Evolutionary conservation across 1,284 basidiomycete genomes (phyloP).

Genomic region (Cryptococcus sp.): DNA sequence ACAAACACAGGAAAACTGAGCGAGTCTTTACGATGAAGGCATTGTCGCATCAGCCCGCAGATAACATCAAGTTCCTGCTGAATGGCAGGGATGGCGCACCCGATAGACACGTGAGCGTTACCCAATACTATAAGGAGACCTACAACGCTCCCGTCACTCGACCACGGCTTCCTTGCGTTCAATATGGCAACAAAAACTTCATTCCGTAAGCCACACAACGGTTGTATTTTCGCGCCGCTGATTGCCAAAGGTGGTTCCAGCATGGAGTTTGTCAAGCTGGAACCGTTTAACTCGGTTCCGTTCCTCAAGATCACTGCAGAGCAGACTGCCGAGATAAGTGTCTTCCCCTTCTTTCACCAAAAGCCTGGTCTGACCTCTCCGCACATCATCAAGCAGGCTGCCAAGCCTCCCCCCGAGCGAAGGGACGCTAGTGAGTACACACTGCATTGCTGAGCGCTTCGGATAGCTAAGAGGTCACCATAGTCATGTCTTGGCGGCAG

Average conservation of each 20-base stretch:
- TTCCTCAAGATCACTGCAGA: constrained; percentile 32
- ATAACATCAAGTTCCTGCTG: constrained; percentile 43
- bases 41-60: constrained; percentile 38
- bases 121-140: constrained; percentile 48
- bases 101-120: constrained; percentile 40
- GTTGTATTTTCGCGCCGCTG: neutral
- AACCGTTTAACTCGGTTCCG: constrained; percentile 48
- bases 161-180: constrained; percentile 49
- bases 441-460: neutral
- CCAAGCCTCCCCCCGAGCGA: constrained; percentile 49
- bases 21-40: constrained; percentile 40
- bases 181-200: constrained; percentile 49
- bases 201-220: constrained; percentile 41
- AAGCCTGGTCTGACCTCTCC: constrained; percentile 13
- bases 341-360: neutral
- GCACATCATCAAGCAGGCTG: constrained; percentile 53
- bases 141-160: constrained; percentile 46
- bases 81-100: constrained; percentile 40
- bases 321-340: constrained; percentile 45
- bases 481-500: constrained; percentile 46
- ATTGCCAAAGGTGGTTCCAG: constrained; percentile 19
- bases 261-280: constrained; percentile 48
- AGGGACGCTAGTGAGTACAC: constrained; percentile 35
- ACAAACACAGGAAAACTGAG: constrained; percentile 25
- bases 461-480: neutral